These are phyloP conservation scores for Ophiostoma perfectum DNA, from an alignment of 2,329 filamentous ascomycete genomes.

Conservation along the genomic window DNA sequence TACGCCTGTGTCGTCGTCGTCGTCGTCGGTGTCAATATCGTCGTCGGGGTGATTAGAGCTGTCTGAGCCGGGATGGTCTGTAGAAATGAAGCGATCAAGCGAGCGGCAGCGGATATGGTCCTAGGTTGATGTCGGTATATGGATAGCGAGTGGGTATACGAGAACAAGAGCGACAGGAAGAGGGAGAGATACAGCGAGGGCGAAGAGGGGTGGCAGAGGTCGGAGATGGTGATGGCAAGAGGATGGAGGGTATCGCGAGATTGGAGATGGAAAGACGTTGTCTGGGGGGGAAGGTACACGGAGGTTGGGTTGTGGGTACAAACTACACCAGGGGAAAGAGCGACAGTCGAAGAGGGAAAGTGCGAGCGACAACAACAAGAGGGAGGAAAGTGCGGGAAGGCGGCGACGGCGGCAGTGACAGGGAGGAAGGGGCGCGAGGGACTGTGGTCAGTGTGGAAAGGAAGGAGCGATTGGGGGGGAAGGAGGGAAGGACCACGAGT, in stretches of 20 bases:
- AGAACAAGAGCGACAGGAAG: not conserved
- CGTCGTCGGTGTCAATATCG: not conserved
- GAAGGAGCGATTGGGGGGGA: not conserved
- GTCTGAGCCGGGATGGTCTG: not conserved
- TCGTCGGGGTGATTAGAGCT: not conserved
- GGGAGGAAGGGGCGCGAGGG: no score
- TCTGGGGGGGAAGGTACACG: not conserved
- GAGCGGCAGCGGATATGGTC: not conserved
- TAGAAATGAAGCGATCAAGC: not conserved
- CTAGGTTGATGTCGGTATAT: not conserved
- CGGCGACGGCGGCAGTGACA: not conserved
- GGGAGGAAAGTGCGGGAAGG: constrained; percentile 11
- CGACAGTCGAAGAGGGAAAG: constrained; percentile 13
- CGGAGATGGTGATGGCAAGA: not conserved
- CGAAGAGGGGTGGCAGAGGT: not conserved
- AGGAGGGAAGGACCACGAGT: not conserved
- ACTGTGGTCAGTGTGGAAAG: no score
- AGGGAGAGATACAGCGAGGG: not conserved
- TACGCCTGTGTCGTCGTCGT: not conserved
- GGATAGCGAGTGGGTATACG: not conserved
- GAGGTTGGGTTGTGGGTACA: constrained; percentile 10
- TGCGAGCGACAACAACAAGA: constrained; percentile 14
- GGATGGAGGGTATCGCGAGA: constrained; percentile 8
- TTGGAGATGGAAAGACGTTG: constrained; percentile 1
- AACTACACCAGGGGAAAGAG: constrained; percentile 7